Evolutionary conservation across 352 stramenopile genomes (phyloP), one percentile per base, ranked within the genome.

Genomic region (Albugo candida): DNA sequence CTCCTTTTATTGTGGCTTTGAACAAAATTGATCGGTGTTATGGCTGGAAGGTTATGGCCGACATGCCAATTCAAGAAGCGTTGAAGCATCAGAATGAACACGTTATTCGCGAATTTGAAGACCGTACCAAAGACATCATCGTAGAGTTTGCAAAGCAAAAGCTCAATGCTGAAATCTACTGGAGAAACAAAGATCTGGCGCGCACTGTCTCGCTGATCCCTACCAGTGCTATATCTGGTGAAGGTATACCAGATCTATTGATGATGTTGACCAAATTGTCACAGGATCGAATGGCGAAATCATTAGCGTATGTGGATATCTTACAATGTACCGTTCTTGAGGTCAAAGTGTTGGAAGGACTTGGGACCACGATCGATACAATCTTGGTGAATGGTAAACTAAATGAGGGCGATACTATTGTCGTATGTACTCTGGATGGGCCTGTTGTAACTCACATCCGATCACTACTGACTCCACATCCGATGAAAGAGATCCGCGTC

Each of bases 1-100:
- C 94, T 35, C 96, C 96, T 16, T 99, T 99, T 57, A 86, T 99
- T 13, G 89, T 99, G 19, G 96, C 96, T 16, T 75, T 99, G 20
- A 99, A 99, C 74, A 99, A 99, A 71, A 89, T 98, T 18, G 96
- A 99, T 86, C 74, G 95, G 48, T 97, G 92, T 55, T 99, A 99
- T 67, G 86, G 78, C 42, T 99, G 95, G 95, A 98, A 99, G 68
- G 86, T 85, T 6, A 92, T 84, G 59, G 75, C 83, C 14, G 85
- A 98, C 65, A 86, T 83, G 49, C 86, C 94, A 13, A 92, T 98
- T 51, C 85, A 95, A 45, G 83, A 97, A 37, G 77, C 77, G 19
- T 71, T 89, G 38, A 81, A 82, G 66, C 63, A 81, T 59, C 76
- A 89, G 61, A 82, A 95, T 40, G 77, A 97, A 40, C 85, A 96